These are phyloP conservation scores for Isoetes taiwanensis DNA, from an alignment of 75 land plant genomes.

Conservation along the genomic window DNA sequence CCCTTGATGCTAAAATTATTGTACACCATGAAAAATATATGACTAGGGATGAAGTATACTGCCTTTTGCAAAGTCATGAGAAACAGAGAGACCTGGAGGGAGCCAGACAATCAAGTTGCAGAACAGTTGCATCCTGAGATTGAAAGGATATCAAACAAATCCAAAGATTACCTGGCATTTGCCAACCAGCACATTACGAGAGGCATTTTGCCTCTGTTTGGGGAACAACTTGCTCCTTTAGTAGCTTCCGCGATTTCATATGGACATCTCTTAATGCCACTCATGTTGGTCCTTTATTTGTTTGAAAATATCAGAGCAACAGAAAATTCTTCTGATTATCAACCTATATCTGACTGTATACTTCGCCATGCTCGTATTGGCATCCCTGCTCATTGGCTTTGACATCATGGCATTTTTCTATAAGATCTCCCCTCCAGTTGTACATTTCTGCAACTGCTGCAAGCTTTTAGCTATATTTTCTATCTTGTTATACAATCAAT, in stretches of 20 bases:
- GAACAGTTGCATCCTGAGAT: no score
- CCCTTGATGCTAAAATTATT: no score
- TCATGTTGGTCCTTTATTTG: constrained; percentile 40
- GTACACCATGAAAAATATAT: no score
- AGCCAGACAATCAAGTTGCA: no score
- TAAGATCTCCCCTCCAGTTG: constrained; percentile 38
- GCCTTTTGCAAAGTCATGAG: no score
- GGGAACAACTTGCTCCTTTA: constrained; percentile 47
- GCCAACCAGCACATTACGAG: constrained; percentile 45
- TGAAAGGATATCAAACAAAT: constrained; percentile 28
- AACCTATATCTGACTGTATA: constrained; percentile 63
- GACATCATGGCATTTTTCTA: constrained; percentile 69
- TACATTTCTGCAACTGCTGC: constrained; percentile 45
- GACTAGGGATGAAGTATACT: no score
- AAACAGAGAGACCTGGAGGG: no score
- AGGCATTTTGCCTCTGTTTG: constrained; percentile 48
- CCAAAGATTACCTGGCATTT: constrained; percentile 35
- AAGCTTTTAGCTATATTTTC: constrained; percentile 45
- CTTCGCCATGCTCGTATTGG: constrained; percentile 47
- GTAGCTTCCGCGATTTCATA: constrained; percentile 38
- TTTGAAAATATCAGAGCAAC: constrained; percentile 37
- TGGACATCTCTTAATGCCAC: constrained; percentile 40
- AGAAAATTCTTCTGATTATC: constrained; percentile 44
- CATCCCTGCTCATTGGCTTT: constrained; percentile 41
- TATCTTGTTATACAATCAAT: constrained; percentile 40